These are phyloP conservation scores for Solanum ahanhuiri DNA, from an alignment of 257 asterid species.

Conservation along the genomic window DNA sequence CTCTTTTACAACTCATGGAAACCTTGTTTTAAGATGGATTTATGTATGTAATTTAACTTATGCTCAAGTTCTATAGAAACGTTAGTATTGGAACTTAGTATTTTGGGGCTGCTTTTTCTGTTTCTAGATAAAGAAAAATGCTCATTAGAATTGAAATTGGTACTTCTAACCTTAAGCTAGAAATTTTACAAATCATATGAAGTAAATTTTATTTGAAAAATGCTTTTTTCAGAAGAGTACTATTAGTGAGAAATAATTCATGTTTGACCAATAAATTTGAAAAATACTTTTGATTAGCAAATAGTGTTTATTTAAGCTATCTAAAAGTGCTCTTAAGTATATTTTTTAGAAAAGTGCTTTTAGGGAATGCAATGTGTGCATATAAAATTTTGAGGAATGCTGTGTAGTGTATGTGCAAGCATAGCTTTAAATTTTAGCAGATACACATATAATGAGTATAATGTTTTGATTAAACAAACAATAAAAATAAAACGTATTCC, in stretches of 20 bases:
- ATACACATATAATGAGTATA: neutral
- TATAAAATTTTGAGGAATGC: neutral
- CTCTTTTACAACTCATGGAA: neutral
- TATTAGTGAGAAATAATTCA: neutral
- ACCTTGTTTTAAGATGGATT: neutral
- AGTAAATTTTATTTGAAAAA: neutral
- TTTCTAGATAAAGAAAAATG: neutral
- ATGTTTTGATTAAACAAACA: too few species aligned
- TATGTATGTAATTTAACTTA: neutral
- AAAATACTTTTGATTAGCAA: too few species aligned
- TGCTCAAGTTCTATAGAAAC: neutral
- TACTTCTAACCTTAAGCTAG: neutral
- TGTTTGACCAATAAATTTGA: neutral
- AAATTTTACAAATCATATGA: neutral
- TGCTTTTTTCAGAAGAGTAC: neutral
- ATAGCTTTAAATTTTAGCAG: neutral
- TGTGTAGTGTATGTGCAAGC: neutral
- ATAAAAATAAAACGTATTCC: too few species aligned
- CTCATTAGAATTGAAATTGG: neutral
- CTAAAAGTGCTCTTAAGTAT: neutral
- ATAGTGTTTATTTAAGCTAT: neutral
- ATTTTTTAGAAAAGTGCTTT: neutral
- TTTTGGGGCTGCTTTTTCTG: neutral
- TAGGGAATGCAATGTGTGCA: neutral
- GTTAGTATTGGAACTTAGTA: neutral